Base-by-base conservation (phyloP, 2,329 filamentous ascomycete genomes). In the Talaromyces sp. region DNA sequence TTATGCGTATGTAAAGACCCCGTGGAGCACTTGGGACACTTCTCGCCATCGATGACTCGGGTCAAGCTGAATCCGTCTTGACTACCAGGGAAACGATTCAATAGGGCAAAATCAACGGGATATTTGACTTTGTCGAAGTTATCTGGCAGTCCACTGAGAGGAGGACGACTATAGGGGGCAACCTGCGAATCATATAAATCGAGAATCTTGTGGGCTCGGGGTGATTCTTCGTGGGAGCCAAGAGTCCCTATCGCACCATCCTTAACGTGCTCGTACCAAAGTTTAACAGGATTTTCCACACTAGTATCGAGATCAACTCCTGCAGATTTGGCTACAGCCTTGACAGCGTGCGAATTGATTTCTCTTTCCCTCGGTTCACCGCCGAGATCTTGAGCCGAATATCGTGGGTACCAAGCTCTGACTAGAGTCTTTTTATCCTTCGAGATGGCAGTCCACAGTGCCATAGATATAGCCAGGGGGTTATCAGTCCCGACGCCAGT, bases 301-400 rank as follows among this genome's bases (percentile, higher is more conserved):
- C 89, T 86, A 0, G 89, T 83, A 73, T 97, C 91, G 2, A 96
- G 79, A 11, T 89, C 85, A 1, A 90, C 82, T 3, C 89, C 78
- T 3, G 88, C 75, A 3, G 83, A 72, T 5, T 68, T 70, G 15
- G 74, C 73, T 49, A 80, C 73, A 5, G 77, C 81, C 72, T 91
- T 94, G 61, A 96, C 79, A 0, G 87, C 89, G 71, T 88, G 84
- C 0, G 84, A 77, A 71, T 89, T 89, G 61, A 85, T 74, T 56
- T 82, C 76, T 33, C 77, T 70, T 60, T 75, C 73, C 22, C 73
- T 70, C 3, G 77, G 78, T 25, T 79, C 74, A 5, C 35, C n/a
- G 11, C n/a, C 47, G 11, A 61, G 47, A 8, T 73, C 68, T 19
- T 74, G 70, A 68, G 79, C 71, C 11, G 76, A 73, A 63, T 74